Evolutionary conservation across 2,329 filamentous ascomycete species (phyloP), one percentile per base, ranked within the genome.

Genomic region (Magnaporthiopsis incrustans): DNA sequence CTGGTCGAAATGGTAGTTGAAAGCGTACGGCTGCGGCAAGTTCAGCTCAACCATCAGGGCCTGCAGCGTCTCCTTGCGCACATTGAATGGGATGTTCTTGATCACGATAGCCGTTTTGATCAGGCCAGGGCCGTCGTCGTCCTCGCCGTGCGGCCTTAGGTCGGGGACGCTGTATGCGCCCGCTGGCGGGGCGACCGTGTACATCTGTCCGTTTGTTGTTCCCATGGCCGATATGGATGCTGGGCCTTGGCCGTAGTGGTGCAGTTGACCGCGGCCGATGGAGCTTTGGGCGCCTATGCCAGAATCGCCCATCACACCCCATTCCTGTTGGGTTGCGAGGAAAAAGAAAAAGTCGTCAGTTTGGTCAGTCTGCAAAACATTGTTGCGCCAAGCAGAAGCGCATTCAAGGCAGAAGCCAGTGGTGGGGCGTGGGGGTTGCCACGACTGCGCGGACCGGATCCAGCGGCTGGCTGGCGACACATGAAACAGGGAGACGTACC

Each of bases 1-100:
- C 71, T 96, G 96, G 74, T 99, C 95, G 73, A 99, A 99, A 77
- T 99, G 95, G 73, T 99, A 98, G 81, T 99, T 99, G 82, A 99
- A 99, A 15, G 95, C 95, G 73, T 99, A 99, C 0, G 95, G 95
- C 69, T 98, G 86, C 1, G 95, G 95, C 56, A 99, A 84, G 69
- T 92, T 90, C 83, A 98, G 86, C 26, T 97, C 91, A 11, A 93
- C 91, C 95, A 99, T 99, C 69, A 97, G 84, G 67, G 89, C 87
- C 44, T 96, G 91, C 56, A 99, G 83, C 71, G 94, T 92, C 77
- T 99, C 95, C 78, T 98, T 98, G 76, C 97, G 93, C 65, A 98
- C 92, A 33, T 96, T 95, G 75, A 99, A 99, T 0, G 96, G 95
- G 53, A 99, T 99, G 74, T 99, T 99, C 81, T 99, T 99, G 78